Conservation (phyloP, 345 rosid genomes). For the Boechera retrofracta region DNA sequence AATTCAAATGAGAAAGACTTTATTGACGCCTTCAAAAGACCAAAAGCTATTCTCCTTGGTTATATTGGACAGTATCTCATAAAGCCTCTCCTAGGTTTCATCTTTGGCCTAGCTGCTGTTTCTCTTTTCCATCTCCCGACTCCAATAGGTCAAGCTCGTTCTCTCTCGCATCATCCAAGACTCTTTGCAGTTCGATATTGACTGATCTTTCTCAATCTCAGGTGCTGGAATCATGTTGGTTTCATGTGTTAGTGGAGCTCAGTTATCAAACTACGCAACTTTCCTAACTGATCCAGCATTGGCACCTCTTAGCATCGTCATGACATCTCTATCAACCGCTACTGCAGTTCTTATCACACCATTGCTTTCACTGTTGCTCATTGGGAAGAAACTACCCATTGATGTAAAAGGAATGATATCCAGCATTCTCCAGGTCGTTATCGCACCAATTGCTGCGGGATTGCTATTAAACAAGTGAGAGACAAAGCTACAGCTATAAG, state of each 20-base stretch:
- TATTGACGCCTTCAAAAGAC: slow-evolving; percentile 84
- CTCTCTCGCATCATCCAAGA: slow-evolving; percentile 3
- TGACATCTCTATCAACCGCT: slow-evolving; percentile 93
- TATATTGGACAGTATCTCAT: slow-evolving; percentile 79
- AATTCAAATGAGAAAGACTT: slow-evolving; percentile 92
- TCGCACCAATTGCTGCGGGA: slow-evolving; percentile 82
- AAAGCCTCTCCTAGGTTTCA: slow-evolving; percentile 87
- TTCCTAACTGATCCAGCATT: slow-evolving; percentile 79
- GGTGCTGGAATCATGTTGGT: slow-evolving; percentile 97
- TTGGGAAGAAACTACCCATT: slow-evolving; percentile 86
- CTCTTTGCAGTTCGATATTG: background rate
- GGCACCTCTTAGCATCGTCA: slow-evolving; percentile 93
- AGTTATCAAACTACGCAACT: slow-evolving; percentile 92
- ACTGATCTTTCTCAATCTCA: slow-evolving; percentile 41
- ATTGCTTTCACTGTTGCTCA: slow-evolving; percentile 76
- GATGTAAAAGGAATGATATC: slow-evolving; percentile 95
- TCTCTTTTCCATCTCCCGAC: slow-evolving; percentile 78
- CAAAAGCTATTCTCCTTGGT: slow-evolving; percentile 75
- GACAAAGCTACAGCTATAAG: background rate
- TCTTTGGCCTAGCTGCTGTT: slow-evolving; percentile 74
- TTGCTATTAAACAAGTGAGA: slow-evolving; percentile 81
- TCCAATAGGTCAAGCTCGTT: slow-evolving; percentile 59
- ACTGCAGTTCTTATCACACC: slow-evolving; percentile 87
- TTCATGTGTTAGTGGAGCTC: slow-evolving; percentile 97
- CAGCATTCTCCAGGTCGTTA: slow-evolving; percentile 86